Evolutionary conservation across 2,329 filamentous ascomycete species (phyloP), one percentile per base, ranked within the genome.

Genomic region (Didymella pinodella): DNA sequence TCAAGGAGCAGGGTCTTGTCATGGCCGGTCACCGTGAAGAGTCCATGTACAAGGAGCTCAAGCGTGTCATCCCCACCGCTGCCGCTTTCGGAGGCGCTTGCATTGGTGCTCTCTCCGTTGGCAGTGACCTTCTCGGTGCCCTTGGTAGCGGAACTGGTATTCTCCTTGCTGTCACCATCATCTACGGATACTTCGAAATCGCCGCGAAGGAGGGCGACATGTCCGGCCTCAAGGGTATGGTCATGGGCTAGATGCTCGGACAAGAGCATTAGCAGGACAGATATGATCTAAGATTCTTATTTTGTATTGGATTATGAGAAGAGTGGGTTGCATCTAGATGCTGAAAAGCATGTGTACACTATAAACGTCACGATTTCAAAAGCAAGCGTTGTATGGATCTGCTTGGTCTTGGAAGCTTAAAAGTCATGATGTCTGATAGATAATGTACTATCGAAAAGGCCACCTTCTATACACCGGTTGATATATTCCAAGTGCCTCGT

Each of bases 11-110:
- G 83, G 95, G 95, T 78, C 90, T 99, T 59, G 94, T 99, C 71
- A 99, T 99, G 96, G 94, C 95, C 75, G 95, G 95, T 76, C 95
- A 99, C 85, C 92, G 95, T 83, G 96, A 99, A 81, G 94, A 98
- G 86, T 96, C 91, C 85, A 99, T 99, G 95, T 99, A 99, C 88
- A 96, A 96, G 86, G 95, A 99, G 83, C 88, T 99, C 66, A 99
- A 99, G 91, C 91, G 95, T 75, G 95, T 99, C 74, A 99, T 99
- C 67, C 96, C 95, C 65, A 98, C 95, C 61, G 96, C 95, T 63
- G 95, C 95, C 66, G 95, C 96, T 73, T 99, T 99, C 69, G 95
- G 96, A 81, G 95, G 95, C 86, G 95, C 95, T 69, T 98, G 94
- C 85, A 99, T 99, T 84, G 95, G 95, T 84, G 94, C 91, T 70